Percentiles rank a stretch among this genome's conserved stretches.
Evolutionary conservation across 1,139 yeast species (phyloP).

Genomic region (Williopsis jadinii): DNA sequence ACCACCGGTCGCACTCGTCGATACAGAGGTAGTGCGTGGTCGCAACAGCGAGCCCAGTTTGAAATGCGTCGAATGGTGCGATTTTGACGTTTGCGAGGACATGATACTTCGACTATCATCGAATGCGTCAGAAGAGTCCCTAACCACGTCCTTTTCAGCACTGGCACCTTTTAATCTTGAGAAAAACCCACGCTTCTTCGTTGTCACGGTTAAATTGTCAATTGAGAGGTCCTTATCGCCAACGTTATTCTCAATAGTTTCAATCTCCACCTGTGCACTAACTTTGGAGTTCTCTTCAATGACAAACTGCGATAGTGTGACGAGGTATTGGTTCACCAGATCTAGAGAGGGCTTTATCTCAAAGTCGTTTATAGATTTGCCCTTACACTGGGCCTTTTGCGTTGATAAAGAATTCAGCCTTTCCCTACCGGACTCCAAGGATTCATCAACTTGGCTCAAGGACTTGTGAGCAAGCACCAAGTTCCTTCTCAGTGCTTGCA

Average conservation of each 20-base stretch:
- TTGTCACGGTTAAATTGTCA: conserved; percentile 30
- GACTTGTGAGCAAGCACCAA: conserved; percentile 31
- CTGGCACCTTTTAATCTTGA: conserved; percentile 23
- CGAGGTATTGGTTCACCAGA: conserved; percentile 47
- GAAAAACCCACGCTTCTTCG: conserved; percentile 56
- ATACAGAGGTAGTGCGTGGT: conserved; percentile 21
- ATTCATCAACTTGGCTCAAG: conserved; percentile 5
- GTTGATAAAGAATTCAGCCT: conserved; percentile 29
- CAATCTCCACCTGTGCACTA: conserved; percentile 77
- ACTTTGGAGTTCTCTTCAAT: conserved; percentile 70
- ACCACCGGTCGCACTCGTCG: conserved; percentile 5
- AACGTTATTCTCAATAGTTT: conserved; percentile 81
- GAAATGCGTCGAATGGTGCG: conserved; percentile 12
- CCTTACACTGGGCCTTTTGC: conserved; percentile 30
- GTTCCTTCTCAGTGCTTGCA: conserved; percentile 55
- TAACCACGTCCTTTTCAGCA: conserved; percentile 12
- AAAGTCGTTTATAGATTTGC: conserved; percentile 23
- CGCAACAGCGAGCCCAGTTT: conserved; percentile 17
- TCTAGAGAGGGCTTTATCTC: conserved; percentile 46
- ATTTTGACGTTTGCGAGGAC: conserved; percentile 10
- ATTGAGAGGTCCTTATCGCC: conserved; percentile 63
- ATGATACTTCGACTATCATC: conserved; percentile 1
- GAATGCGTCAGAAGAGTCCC: conserved; percentile 4
- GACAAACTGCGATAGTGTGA: conserved; percentile 55
- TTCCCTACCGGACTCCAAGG: conserved; percentile 29